Base-by-base conservation (phyloP, 2,329 filamentous ascomycete genomes). In the Grosmannia clavigera region DNA sequence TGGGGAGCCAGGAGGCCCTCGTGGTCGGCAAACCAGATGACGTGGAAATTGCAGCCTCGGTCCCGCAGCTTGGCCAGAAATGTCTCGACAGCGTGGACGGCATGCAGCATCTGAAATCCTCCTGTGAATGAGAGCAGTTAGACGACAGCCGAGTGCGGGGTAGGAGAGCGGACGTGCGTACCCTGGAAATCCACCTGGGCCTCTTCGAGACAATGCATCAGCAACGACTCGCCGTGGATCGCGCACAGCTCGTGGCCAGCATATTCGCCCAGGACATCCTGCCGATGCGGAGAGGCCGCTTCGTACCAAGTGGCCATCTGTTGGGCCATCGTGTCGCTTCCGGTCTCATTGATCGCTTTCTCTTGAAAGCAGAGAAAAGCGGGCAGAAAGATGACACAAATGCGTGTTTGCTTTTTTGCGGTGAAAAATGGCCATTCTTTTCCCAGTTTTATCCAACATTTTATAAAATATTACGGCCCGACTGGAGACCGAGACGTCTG, bases 211-310 rank as follows among this genome's bases (percentile, higher is more conserved):
- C 81, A 85, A 61, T 87, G 73, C 7, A 82, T 73, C 12, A 91
- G 73, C n/a, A 91, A 70, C 0, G 86, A 86, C 66, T 92, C 86
- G 35, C 87, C 87, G 64, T 91, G 85, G 35, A 91, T 79, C 27
- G 86, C 74, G 68, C 90, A 91, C 12, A 86, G 76, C 67, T 90
- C 87, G 62, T 82, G 82, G 27, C 88, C 87, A 3, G 85, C 86
- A 70, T 88, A 91, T 68, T 91, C 88, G 50, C 87, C 86, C 4
- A 90, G 81, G 2, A 91, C 78, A 65, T 89, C 85, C 33, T 88
- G 76, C n/a, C 63, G 58, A 40, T 40, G 38, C 12, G 35, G 57
- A 52, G 50, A 27, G 7, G 50, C 50, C 22, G 12, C 29, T 27
- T 52, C 50, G 27, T 52, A 52, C 50, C 50, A 52, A 27, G 22